Conservation (phyloP, 164 flowering plant species). For the Nymphaea thermarum region DNA sequence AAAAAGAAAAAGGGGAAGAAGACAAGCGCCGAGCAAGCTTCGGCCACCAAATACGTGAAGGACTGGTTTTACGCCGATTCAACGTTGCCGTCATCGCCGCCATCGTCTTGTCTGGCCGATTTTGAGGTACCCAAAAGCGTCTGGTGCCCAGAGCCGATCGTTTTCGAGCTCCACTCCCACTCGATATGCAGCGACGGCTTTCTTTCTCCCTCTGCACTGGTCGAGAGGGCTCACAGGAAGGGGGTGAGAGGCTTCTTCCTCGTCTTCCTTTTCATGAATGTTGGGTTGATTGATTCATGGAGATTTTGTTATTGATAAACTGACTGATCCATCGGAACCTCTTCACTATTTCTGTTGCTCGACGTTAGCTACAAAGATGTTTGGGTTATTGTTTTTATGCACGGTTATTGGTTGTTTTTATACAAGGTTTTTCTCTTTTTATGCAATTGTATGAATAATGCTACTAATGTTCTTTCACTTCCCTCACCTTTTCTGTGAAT, state of each 20-base stretch:
- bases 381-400: too few relatives aligned
- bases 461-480: too few relatives aligned
- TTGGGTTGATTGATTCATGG: background rate
- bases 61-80: slow-evolving; percentile 62
- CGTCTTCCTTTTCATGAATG: background rate
- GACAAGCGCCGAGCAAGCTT: slow-evolving; percentile 51
- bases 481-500: too few relatives aligned
- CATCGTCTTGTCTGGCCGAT: slow-evolving; percentile 7
- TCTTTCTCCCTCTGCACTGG: slow-evolving; percentile 74
- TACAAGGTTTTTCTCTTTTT: too few relatives aligned
- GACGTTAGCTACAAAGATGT: too few relatives aligned
- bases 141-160: slow-evolving; percentile 26
- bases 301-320: background rate
- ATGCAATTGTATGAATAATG: too few relatives aligned
- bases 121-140: slow-evolving; percentile 26
- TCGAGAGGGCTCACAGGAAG: slow-evolving; percentile 78
- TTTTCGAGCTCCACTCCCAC: slow-evolving; percentile 90
- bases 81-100: slow-evolving; percentile 9
- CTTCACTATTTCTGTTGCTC: too few relatives aligned
- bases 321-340: background rate
- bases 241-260: slow-evolving; percentile 49
- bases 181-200: slow-evolving; percentile 84
- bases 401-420: too few relatives aligned
- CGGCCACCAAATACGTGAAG: slow-evolving; percentile 39
- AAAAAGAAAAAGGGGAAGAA: slow-evolving; percentile 51